These are phyloP conservation scores for Cutaneotrichosporon arboriforme DNA, from an alignment of 1,284 basidiomycete species.

Conservation along the genomic window DNA sequence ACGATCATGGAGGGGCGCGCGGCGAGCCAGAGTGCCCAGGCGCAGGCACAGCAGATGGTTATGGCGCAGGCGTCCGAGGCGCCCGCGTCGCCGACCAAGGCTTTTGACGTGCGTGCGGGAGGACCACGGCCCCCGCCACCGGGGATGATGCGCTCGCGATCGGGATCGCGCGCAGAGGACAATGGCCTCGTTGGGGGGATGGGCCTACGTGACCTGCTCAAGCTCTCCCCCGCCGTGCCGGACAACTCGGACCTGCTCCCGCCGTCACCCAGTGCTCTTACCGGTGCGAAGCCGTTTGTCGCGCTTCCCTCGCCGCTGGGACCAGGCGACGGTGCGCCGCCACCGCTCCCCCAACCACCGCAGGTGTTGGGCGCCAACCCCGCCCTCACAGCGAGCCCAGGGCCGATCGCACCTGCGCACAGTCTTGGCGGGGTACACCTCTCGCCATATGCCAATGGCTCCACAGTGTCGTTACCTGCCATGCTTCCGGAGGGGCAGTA, in stretches of 20 bases:
- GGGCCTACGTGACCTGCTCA: conserved; percentile 42
- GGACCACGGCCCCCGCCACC: conserved; percentile 4
- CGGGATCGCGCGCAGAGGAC: conserved; percentile 35
- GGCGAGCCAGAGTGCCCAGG: conserved; percentile 28
- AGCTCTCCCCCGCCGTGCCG: conserved; percentile 40
- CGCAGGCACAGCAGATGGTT: conserved; percentile 23
- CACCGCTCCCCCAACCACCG: not conserved
- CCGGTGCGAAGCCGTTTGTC: conserved; percentile 38
- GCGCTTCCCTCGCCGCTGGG: conserved; percentile 52
- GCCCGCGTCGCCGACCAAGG: conserved; percentile 22
- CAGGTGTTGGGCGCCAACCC: not conserved
- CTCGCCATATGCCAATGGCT: not conserved
- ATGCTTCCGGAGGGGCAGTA: too few relatives aligned
- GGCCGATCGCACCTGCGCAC: too few relatives aligned
- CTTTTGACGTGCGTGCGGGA: conserved; percentile 22
- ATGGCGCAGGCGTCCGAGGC: conserved; percentile 16
- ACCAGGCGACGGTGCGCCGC: not conserved
- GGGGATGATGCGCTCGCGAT: conserved; percentile 37
- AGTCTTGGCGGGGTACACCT: too few relatives aligned
- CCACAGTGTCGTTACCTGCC: not conserved
- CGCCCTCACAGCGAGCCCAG: too few relatives aligned
- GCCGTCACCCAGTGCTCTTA: conserved; percentile 61
- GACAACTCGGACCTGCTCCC: conserved; percentile 59
- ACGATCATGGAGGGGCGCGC: conserved; percentile 46
- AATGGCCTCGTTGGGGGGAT: conserved; percentile 17